Conservation (phyloP, 805 yeast genomes). For the Ogataea neopini region DNA sequence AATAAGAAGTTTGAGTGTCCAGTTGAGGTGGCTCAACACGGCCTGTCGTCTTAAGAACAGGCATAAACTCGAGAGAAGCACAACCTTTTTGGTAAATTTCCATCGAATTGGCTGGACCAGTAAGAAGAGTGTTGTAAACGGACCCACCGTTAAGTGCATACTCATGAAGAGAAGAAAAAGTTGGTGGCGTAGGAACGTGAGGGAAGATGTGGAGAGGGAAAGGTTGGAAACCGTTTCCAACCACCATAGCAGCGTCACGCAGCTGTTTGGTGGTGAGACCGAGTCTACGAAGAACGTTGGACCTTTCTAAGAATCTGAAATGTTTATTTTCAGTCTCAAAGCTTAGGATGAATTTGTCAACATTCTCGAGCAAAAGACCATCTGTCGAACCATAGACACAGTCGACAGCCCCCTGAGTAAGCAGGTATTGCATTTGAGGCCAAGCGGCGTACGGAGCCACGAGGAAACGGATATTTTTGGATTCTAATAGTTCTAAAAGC, state of each 20-base stretch:
- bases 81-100: conserved; percentile 66
- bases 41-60: conserved; percentile 71
- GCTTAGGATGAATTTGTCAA: conserved; percentile 71
- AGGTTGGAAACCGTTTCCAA: conserved; percentile 78
- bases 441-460: conserved; percentile 84
- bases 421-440: conserved; percentile 75
- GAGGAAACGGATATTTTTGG: conserved; percentile 59
- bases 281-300: conserved; percentile 59
- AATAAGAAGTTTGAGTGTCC: conserved; percentile 24
- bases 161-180: conserved; percentile 34
- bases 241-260: conserved; percentile 71
- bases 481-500: conserved; percentile 57
- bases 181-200: conserved; percentile 31
- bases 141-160: conserved; percentile 43
- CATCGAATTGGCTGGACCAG: conserved; percentile 44
- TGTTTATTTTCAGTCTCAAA: conserved; percentile 67
- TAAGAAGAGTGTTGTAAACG: conserved; percentile 48
- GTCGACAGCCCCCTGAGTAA: conserved; percentile 58
- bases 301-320: conserved; percentile 65
- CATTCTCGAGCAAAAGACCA: conserved; percentile 53
- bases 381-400: conserved; percentile 87
- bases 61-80: conserved; percentile 68
- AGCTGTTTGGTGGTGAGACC: conserved; percentile 64
- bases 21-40: conserved; percentile 54
- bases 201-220: conserved; percentile 56